Base-by-base conservation (phyloP, 2,329 filamentous ascomycete species). In the Thielaviopsis musarum region DNA sequence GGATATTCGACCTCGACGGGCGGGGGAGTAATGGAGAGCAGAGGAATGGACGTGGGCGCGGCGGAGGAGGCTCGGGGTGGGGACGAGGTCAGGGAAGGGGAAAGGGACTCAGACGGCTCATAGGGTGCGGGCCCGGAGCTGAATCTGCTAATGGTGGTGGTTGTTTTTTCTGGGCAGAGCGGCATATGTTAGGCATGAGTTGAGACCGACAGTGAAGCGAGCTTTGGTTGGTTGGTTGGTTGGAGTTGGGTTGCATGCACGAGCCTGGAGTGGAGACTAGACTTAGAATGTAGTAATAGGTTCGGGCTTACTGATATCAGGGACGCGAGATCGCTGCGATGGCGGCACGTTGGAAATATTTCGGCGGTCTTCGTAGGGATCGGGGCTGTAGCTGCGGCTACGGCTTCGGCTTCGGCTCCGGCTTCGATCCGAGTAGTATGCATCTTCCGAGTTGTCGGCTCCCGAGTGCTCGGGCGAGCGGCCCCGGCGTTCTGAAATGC, bases 381-480 rank as follows among this genome's bases (percentile, higher is more conserved):
- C 45, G 17, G 45, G 45, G 10, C 45, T 49, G 45, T 49, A 49
- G 45, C 52, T 54, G 15, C 57, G 30, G 12, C 52, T 54, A 15
- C 34, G 45, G 64, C 69, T 70, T 64, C 65, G 66, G 34, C 59
- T 55, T 54, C 57, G 45, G 22, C 48, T 70, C 63, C 49, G 66
- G n/a, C 57, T 58, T 28, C 57, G 49, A 30, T 58, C 51, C 12
- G 57, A 58, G 30, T 45, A 45, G 45, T 49, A 49, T n/a, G 10
- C 5, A 10, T 49, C 45, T 49, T 49, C 45, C 6, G 45, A 49
- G n/a, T 19, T 10, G 3, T 49, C 45, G n/a, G 17, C 17, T 7
- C 45, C 45, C 5, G n/a, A 19, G 45, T 21, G 45, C 19, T 49
- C 45, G 17, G 45, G 45, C 5, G 45, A 19, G 45, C 45, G 45